phyloP scores from a whole-genome alignment of 768 basidiomycete genomes.

The Erythrobasidium yunnanense region DNA sequence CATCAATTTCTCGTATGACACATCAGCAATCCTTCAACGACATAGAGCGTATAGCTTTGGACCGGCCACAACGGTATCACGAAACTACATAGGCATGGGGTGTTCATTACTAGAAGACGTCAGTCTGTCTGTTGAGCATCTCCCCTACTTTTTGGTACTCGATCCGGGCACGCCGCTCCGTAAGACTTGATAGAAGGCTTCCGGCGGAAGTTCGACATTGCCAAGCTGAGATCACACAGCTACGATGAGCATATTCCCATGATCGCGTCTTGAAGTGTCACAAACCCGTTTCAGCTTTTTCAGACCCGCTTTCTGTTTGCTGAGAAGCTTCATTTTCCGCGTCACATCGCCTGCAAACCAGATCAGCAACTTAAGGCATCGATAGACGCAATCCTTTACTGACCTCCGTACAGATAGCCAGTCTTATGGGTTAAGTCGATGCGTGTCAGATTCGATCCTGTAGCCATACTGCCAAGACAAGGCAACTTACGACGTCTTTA shows the following conservation, averaged over 20 bases:
- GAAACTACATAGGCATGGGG: too few relatives aligned
- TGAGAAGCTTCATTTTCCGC: constrained; percentile 55
- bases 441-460: neutral
- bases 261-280: constrained; percentile 51
- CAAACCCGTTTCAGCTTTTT: constrained; percentile 77
- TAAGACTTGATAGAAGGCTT: constrained; percentile 87
- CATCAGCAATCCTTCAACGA: too few relatives aligned
- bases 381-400: constrained; percentile 50
- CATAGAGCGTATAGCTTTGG: too few relatives aligned
- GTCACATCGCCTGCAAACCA: constrained; percentile 66
- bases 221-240: neutral
- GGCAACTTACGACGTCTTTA: constrained; percentile 54
- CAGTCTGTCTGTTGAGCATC: neutral
- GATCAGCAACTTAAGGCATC: constrained; percentile 1
- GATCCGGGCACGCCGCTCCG: constrained; percentile 35
- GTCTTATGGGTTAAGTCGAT: constrained; percentile 1
- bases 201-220: constrained; percentile 58
- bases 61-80: too few relatives aligned
- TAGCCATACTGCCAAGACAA: too few relatives aligned
- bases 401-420: constrained; percentile 47
- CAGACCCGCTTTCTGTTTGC: constrained; percentile 80
- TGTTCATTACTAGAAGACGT: neutral
- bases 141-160: constrained; percentile 27
- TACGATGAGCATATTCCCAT: neutral
- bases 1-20: too few relatives aligned